phyloP scores from a whole-genome alignment of 345 rosid species.

The Salix arbutifolia region DNA sequence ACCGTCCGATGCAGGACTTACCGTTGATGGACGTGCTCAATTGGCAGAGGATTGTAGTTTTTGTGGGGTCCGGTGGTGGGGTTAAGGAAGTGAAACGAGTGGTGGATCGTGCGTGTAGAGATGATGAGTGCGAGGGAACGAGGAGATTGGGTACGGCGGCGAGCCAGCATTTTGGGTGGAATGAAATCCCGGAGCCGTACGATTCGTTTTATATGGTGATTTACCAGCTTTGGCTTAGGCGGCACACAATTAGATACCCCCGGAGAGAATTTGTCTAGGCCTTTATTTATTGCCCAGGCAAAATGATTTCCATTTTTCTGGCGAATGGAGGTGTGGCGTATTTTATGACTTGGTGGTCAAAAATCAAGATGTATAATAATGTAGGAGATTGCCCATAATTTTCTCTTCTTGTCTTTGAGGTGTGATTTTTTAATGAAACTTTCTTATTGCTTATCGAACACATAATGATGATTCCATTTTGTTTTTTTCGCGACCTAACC shows the following conservation, averaged over 20 bases:
- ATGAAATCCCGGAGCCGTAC: constrained; percentile 37
- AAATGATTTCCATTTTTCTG: not conserved
- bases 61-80: constrained; percentile 34
- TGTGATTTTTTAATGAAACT: not conserved
- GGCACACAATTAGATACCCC: constrained; percentile 55
- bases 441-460: not conserved
- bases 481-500: not conserved
- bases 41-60: constrained; percentile 49
- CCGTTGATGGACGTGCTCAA: constrained; percentile 53
- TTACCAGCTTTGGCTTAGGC: constrained; percentile 61
- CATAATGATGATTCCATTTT: not conserved
- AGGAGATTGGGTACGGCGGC: constrained; percentile 32
- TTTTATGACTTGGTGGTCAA: not conserved
- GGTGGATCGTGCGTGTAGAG: constrained; percentile 24
- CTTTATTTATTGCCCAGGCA: no score
- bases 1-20: constrained; percentile 54
- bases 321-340: not conserved
- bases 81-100: constrained; percentile 32
- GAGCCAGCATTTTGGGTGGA: constrained; percentile 45
- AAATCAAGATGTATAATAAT: not conserved
- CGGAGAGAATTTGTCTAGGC: constrained; percentile 24
- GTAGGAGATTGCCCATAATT: not conserved
- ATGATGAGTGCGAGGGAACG: constrained; percentile 20
- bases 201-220: constrained; percentile 50
- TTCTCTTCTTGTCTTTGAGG: not conserved